phyloP scores from a whole-genome alignment of 148 eudicot species.

The Mesembryanthemum crystallinum region DNA sequence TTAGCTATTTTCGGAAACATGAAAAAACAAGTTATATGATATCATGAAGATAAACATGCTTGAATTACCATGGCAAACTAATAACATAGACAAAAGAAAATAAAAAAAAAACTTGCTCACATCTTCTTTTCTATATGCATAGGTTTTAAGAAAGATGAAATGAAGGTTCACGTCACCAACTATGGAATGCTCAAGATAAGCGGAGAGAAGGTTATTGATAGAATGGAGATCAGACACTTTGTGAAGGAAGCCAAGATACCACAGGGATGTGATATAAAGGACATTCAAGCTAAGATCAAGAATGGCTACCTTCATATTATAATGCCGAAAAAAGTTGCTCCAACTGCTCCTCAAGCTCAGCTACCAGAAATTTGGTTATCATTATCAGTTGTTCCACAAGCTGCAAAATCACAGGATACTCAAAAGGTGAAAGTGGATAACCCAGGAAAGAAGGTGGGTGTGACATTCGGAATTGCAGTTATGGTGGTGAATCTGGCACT shows the following conservation, averaged over 20 bases:
- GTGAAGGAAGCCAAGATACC: slow-evolving; percentile 45
- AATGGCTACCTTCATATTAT: background rate
- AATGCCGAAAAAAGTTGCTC: background rate
- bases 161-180: slow-evolving; percentile 49
- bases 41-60: too few species aligned
- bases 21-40: background rate
- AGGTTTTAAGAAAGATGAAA: slow-evolving; percentile 66
- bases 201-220: slow-evolving; percentile 45
- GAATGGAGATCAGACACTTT: slow-evolving; percentile 37
- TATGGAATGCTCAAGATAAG: slow-evolving; percentile 47
- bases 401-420: background rate
- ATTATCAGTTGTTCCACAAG: too few species aligned
- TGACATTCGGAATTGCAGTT: slow-evolving; percentile 30
- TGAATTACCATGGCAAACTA: too few species aligned
- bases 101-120: too few species aligned
- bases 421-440: too few species aligned
- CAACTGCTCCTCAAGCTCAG: background rate
- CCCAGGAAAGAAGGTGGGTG: slow-evolving; percentile 11
- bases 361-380: too few species aligned
- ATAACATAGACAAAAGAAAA: too few species aligned
- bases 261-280: slow-evolving; percentile 22
- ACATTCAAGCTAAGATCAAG: background rate
- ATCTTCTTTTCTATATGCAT: background rate
- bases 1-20: too few species aligned
- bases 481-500: too few species aligned